A percentile compares a stretch with the other conserved stretches of the same genome.
Conservation (phyloP, 495 filamentous ascomycete genomes). For the Staphylotrichum longicolle region DNA sequence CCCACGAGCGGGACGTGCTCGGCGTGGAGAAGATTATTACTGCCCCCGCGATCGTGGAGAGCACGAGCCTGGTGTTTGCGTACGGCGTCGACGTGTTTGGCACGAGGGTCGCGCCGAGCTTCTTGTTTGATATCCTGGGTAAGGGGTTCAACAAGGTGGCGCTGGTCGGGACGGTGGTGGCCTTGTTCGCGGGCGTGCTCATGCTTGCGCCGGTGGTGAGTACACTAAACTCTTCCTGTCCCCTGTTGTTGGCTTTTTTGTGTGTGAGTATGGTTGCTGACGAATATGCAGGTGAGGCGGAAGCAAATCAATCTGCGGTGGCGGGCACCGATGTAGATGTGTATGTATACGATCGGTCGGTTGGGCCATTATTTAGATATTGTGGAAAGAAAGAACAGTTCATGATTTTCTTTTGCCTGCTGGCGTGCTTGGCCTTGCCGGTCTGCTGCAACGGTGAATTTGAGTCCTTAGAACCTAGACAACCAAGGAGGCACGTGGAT, state of each 20-base stretch:
- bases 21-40: constrained; percentile 72
- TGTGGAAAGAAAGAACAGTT: background rate
- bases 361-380: background rate
- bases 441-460: too few relatives aligned
- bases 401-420: background rate
- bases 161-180: constrained; percentile 77
- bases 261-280: constrained; percentile 14
- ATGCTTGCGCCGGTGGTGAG: constrained; percentile 84
- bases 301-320: constrained; percentile 33
- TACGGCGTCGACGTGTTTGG: constrained; percentile 89
- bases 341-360: background rate
- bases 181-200: constrained; percentile 67
- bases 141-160: constrained; percentile 90
- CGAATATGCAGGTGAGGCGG: constrained; percentile 25
- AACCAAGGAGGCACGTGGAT: too few relatives aligned
- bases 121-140: constrained; percentile 86
- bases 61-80: constrained; percentile 86
- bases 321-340: constrained; percentile 25
- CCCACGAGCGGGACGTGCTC: constrained; percentile 78
- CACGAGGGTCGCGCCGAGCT: constrained; percentile 77
- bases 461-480: too few relatives aligned
- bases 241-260: background rate
- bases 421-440: too few relatives aligned
- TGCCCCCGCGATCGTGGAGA: constrained; percentile 78
- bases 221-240: constrained; percentile 19